Evolutionary conservation across 768 basidiomycete species (phyloP).

Genomic region (Dioszegia hungarica): DNA sequence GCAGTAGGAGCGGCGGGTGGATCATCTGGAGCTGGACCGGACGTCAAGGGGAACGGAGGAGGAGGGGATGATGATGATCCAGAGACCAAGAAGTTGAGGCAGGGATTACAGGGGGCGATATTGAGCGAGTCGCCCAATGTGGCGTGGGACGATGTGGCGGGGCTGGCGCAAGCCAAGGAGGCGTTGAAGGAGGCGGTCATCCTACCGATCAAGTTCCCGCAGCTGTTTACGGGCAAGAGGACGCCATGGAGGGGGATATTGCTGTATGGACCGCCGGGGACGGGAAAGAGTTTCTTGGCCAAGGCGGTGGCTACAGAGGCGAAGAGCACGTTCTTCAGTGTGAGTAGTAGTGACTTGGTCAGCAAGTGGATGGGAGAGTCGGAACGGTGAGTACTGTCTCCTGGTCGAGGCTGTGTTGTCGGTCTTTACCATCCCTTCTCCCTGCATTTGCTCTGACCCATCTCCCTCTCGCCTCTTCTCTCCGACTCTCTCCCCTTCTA

Average conservation of each 20-base stretch:
- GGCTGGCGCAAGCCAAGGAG: constrained; percentile 90
- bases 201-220: constrained; percentile 98
- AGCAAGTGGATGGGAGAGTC: constrained; percentile 99
- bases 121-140: constrained; percentile 90
- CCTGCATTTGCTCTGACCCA: no score
- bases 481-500: no score
- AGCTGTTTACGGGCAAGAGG: constrained; percentile 95
- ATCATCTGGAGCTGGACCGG: constrained; percentile 48
- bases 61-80: constrained; percentile 85
- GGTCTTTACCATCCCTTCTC: no score
- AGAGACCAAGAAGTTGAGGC: constrained; percentile 93
- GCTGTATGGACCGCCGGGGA: constrained; percentile 94
- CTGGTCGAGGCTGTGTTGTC: no score
- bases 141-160: constrained; percentile 97
- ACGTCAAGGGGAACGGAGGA: no score
- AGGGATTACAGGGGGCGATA: constrained; percentile 79
- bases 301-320: constrained; percentile 99
- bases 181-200: constrained; percentile 97
- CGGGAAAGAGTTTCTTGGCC: constrained; percentile 92
- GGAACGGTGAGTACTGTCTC: constrained; percentile 63
- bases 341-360: constrained; percentile 89
- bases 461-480: no score
- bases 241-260: constrained; percentile 96
- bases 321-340: constrained; percentile 97
- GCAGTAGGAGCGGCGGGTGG: constrained; percentile 51